Conservation (phyloP, 495 filamentous ascomycete genomes). For the Lichenothelia convexa region DNA sequence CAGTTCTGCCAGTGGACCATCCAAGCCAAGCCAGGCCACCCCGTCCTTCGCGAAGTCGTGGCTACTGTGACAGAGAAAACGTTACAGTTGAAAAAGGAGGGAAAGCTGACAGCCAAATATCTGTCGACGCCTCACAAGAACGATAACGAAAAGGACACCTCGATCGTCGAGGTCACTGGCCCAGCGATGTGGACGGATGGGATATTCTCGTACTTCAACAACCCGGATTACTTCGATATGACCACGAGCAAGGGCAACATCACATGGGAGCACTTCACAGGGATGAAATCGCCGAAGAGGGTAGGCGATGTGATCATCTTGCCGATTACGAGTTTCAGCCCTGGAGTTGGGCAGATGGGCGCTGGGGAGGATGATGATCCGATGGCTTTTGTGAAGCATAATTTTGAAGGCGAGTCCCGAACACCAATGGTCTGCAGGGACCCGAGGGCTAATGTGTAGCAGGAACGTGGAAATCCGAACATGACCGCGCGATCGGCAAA, state of each 20-base stretch:
- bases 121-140: slow-evolving; percentile 29
- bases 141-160: background rate
- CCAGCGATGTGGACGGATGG: slow-evolving; percentile 89
- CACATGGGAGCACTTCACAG: slow-evolving; percentile 75
- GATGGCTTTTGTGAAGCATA: slow-evolving; percentile 95
- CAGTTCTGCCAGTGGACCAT: slow-evolving; percentile 99
- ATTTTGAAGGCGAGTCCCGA: slow-evolving; percentile 62
- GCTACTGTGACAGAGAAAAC: slow-evolving; percentile 69
- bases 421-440: slow-evolving; percentile 6
- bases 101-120: slow-evolving; percentile 46
- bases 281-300: slow-evolving; percentile 62
- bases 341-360: slow-evolving; percentile 84
- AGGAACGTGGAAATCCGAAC: slow-evolving; percentile 71
- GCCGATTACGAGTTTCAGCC: slow-evolving; percentile 94
- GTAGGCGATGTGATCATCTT: slow-evolving; percentile 87
- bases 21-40: slow-evolving; percentile 85
- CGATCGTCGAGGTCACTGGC: slow-evolving; percentile 87
- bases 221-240: slow-evolving; percentile 77
- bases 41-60: slow-evolving; percentile 74
- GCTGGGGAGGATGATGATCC: slow-evolving; percentile 81
- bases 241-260: slow-evolving; percentile 49
- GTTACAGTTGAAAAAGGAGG: slow-evolving; percentile 51
- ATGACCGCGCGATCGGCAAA: slow-evolving; percentile 33
- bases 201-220: slow-evolving; percentile 85
- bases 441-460: slow-evolving; percentile 5